A percentile compares a stretch with the other conserved stretches of the same genome.
Conservation (phyloP, 2,329 filamentous ascomycete species). For the Colletotrichum euphorbiae region DNA sequence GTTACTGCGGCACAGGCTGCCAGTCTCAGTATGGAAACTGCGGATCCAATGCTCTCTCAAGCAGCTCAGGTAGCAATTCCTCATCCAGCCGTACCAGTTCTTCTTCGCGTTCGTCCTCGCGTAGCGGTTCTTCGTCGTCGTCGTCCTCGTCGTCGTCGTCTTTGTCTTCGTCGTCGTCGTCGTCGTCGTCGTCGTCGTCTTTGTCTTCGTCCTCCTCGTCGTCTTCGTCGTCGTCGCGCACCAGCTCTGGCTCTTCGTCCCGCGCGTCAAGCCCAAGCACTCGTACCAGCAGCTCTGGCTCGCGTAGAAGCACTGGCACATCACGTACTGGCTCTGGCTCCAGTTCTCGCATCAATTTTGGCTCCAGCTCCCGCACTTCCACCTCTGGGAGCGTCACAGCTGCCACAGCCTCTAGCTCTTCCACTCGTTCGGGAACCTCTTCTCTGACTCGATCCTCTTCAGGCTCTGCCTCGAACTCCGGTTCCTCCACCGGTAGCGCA, state of each 20-base stretch:
- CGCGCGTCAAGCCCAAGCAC: neutral
- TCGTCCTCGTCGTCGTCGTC: too few relatives aligned
- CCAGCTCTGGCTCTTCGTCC: conserved; percentile 1
- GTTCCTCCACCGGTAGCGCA: neutral
- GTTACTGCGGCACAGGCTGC: conserved; percentile 41
- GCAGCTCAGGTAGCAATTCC: conserved; percentile 2
- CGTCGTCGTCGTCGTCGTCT: too few relatives aligned
- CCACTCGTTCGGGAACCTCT: neutral
- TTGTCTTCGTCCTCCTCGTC: too few relatives aligned
- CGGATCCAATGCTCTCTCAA: neutral
- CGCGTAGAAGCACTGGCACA: neutral
- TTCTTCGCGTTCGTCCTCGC: too few relatives aligned
- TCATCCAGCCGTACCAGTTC: neutral
- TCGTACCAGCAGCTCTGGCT: neutral
- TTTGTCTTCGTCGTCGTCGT: too few relatives aligned
- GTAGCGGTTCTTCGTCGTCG: neutral
- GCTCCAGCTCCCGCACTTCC: neutral
- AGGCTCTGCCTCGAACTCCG: neutral
- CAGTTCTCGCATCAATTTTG: neutral
- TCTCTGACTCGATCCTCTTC: conserved; percentile 19
- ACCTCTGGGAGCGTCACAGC: conserved; percentile 8
- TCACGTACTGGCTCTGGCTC: neutral
- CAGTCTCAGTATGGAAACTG: conserved; percentile 40
- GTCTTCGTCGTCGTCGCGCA: neutral
- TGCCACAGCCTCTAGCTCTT: neutral